Evolutionary conservation across 2,329 filamentous ascomycete species (phyloP), one percentile per base, ranked within the genome.

Genomic region (Sodiomyces alkalinus): DNA sequence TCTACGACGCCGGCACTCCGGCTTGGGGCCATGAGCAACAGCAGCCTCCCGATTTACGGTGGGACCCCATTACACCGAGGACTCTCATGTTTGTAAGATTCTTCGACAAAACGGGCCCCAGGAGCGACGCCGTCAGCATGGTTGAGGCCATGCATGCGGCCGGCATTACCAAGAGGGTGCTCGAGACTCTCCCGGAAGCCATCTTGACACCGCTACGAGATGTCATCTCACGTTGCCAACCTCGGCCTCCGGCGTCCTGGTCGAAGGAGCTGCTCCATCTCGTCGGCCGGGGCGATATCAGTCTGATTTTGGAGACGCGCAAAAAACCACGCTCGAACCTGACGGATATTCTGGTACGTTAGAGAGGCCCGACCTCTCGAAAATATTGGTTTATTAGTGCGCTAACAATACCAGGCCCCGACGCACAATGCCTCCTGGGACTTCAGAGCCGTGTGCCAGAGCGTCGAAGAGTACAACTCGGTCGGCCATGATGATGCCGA

Each of bases 101-200:
- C 32, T 77, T 87, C 38, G 59, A 61, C 7, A 58, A 64, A 5
- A 53, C 79, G 13, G 59, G 55, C 11, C 51, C 58, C 7, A 56
- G 59, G 10, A 62, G 58, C 28, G 62, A 62, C 9, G 61, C 64
- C 17, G 57, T 67, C 5, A 67, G 76, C 37, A 69, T 79, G 37
- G 77, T 92, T 3, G 76, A 90, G 44, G 62, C 76, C 15, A 75
- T 94, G 55, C 64, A 76, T 33, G 59, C 70, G 23, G 75, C 75
- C 35, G 75, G 77, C 0, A 70, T 93, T 26, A 74, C 66, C 6
- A 52, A 55, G 7, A 59, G 66, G 15, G 57, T 86, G 27, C 64
- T 96, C 11, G 81, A 92, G 37, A 85, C 80, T 1, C 58, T 96
- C 2, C 87, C 90, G 2, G 83, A 92, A 49, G 74, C 81, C 16